Percentiles rank a stretch among this genome's conserved stretches.
Evolutionary conservation across 2,329 filamentous ascomycete genomes (phyloP).

Genomic region (Trichoderma pleuroti): DNA sequence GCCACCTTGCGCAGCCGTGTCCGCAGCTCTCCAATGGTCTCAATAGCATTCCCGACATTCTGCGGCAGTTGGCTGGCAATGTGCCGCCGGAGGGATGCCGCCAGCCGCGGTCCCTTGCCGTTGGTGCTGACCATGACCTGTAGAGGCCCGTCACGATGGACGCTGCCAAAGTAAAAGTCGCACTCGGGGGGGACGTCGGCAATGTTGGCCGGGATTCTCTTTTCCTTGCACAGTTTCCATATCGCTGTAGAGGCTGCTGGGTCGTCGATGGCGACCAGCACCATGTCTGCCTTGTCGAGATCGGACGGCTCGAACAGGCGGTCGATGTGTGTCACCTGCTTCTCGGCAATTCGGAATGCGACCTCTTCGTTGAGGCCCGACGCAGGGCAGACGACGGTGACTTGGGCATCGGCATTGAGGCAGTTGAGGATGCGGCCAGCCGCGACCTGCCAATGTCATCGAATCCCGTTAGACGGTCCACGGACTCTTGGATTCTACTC

Average conservation of each 20-base stretch:
- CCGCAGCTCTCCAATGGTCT: slow-evolving; percentile 76
- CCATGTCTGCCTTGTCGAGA: slow-evolving; percentile 78
- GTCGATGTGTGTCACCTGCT: slow-evolving; percentile 76
- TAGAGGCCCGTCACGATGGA: slow-evolving; percentile 89
- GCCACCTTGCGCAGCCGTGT: slow-evolving; percentile 75
- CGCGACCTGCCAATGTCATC: slow-evolving; percentile 72
- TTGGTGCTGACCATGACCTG: slow-evolving; percentile 99
- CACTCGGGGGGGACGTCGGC: slow-evolving; percentile 95
- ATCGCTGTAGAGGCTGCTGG: slow-evolving; percentile 84
- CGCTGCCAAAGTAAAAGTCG: slow-evolving; percentile 97
- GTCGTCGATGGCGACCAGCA: slow-evolving; percentile 90
- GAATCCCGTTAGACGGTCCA: slow-evolving; percentile 19
- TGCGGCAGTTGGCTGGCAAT: slow-evolving; percentile 74
- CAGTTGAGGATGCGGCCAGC: slow-evolving; percentile 91
- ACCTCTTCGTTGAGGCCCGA: slow-evolving; percentile 86
- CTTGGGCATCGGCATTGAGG: slow-evolving; percentile 88
- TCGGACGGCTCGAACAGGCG: slow-evolving; percentile 84
- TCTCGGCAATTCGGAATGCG: slow-evolving; percentile 69
- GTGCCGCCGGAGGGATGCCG: slow-evolving; percentile 76
- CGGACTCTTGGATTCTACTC: background rate
- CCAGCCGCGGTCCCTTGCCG: slow-evolving; percentile 88
- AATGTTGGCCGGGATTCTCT: slow-evolving; percentile 84
- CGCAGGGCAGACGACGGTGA: slow-evolving; percentile 78
- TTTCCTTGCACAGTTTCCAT: slow-evolving; percentile 89
- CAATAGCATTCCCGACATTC: slow-evolving; percentile 81